Conservation (phyloP, 805 yeast species). For the Candida pseudofarinosa region DNA sequence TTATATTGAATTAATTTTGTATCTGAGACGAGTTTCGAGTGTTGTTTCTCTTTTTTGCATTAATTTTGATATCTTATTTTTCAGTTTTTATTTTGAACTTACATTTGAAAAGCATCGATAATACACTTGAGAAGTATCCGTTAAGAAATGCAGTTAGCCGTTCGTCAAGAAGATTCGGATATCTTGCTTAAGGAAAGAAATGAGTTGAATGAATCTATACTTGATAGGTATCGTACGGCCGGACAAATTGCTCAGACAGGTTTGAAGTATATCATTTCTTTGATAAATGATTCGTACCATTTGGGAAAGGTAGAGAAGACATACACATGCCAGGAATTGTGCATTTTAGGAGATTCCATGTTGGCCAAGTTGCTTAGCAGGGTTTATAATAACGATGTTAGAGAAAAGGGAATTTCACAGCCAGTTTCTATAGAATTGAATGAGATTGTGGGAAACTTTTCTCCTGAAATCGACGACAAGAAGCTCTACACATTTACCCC, state of each 20-base stretch:
- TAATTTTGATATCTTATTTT: background rate
- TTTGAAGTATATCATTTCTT: conserved; percentile 56
- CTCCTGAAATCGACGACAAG: conserved; percentile 77
- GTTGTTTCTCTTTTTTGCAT: background rate
- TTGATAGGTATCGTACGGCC: conserved; percentile 83
- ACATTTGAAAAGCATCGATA: background rate
- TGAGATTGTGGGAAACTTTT: conserved; percentile 70
- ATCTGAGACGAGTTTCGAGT: background rate
- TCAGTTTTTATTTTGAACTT: background rate
- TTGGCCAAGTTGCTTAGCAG: conserved; percentile 54
- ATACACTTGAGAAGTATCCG: background rate
- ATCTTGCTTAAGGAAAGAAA: conserved; percentile 70
- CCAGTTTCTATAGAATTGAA: conserved; percentile 90
- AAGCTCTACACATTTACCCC: conserved; percentile 46
- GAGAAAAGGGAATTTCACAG: conserved; percentile 87
- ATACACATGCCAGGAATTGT: conserved; percentile 63
- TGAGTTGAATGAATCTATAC: conserved; percentile 52
- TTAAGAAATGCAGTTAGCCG: conserved; percentile 61
- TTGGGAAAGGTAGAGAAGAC: conserved; percentile 41
- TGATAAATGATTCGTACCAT: conserved; percentile 75
- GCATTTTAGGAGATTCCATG: conserved; percentile 78
- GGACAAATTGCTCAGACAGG: conserved; percentile 88
- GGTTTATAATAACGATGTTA: conserved; percentile 57
- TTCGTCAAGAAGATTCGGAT: conserved; percentile 71
- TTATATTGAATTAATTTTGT: background rate